phyloP scores from a whole-genome alignment of 176 grass and related monocot species.

The Elymus sibiricus region DNA sequence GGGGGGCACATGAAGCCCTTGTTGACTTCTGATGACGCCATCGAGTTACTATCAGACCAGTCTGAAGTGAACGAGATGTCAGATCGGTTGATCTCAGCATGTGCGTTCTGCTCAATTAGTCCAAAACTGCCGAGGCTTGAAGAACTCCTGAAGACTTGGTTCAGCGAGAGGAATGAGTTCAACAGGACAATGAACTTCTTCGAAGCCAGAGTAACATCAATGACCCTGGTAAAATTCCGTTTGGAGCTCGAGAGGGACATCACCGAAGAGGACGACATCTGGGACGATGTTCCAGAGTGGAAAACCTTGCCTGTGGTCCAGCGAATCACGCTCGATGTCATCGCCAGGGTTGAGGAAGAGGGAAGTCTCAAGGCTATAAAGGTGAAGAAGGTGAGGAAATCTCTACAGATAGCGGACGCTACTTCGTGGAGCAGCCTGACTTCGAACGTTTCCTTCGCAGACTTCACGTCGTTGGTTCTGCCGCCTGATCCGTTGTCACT shows the following conservation, averaged over 20 bases:
- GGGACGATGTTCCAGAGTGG: conserved; percentile 61
- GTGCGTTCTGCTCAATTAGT: conserved; percentile 71
- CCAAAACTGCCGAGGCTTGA: conserved; percentile 58
- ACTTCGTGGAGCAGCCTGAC: conserved; percentile 71
- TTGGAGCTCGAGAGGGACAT: conserved; percentile 76
- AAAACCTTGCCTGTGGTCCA: conserved; percentile 62
- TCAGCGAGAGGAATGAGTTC: conserved; percentile 29
- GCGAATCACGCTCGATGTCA: conserved; percentile 45
- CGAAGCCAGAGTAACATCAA: conserved; percentile 60
- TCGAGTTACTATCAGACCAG: conserved; percentile 61
- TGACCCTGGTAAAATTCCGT: conserved; percentile 54
- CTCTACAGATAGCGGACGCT: conserved; percentile 45
- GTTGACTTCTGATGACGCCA: conserved; percentile 42
- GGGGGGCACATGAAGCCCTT: conserved; percentile 33
- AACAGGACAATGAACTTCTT: conserved; percentile 50
- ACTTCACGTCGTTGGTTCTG: conserved; percentile 60
- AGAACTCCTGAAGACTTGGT: conserved; percentile 47
- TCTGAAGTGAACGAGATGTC: conserved; percentile 26
- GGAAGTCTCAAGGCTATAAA: conserved; percentile 51
- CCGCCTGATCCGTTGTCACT: conserved; percentile 74
- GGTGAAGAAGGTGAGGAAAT: conserved; percentile 60
- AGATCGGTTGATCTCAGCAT: conserved; percentile 48
- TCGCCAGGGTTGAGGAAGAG: conserved; percentile 64
- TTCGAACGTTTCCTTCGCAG: conserved; percentile 84
- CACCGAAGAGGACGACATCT: conserved; percentile 42